Conservation (phyloP, 306 rosid species). For the Canavalia gladiata region DNA sequence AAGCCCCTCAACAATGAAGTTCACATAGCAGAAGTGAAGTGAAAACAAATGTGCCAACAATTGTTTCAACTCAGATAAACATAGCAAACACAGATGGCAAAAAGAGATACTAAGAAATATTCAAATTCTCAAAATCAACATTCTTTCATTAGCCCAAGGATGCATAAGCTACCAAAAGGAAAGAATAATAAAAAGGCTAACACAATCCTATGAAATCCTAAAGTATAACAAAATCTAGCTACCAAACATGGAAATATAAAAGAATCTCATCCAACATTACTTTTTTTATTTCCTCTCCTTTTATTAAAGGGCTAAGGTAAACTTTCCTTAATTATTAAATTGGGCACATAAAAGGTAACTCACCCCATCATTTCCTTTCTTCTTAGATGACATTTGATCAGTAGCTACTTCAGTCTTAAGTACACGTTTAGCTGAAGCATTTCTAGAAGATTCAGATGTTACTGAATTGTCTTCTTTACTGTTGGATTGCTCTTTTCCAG, state of each 20-base stretch:
- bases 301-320: constrained; percentile 23
- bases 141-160: constrained; percentile 19
- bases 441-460: constrained; percentile 71
- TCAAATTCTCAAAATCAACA: constrained; percentile 27
- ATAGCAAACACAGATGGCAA: not conserved
- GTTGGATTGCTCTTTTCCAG: constrained; percentile 69
- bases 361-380: constrained; percentile 99
- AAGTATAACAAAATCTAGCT: constrained; percentile 2
- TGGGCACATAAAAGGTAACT: constrained; percentile 53
- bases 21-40: constrained; percentile 27
- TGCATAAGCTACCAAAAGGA: constrained; percentile 1
- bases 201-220: constrained; percentile 18
- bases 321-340: constrained; percentile 7
- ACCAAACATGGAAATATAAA: constrained; percentile 41
- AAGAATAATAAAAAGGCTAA: constrained; percentile 5
- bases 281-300: constrained; percentile 6
- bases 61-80: constrained; percentile 13
- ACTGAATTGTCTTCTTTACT: constrained; percentile 72
- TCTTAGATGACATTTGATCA: constrained; percentile 73
- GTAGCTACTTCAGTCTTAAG: constrained; percentile 65
- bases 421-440: constrained; percentile 60
- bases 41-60: constrained; percentile 26
- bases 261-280: constrained; percentile 24
- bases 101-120: constrained; percentile 28
- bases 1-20: not conserved